These are phyloP conservation scores for Fraxinus velutina DNA, from an alignment of 305 asterid genomes.

Conservation along the genomic window DNA sequence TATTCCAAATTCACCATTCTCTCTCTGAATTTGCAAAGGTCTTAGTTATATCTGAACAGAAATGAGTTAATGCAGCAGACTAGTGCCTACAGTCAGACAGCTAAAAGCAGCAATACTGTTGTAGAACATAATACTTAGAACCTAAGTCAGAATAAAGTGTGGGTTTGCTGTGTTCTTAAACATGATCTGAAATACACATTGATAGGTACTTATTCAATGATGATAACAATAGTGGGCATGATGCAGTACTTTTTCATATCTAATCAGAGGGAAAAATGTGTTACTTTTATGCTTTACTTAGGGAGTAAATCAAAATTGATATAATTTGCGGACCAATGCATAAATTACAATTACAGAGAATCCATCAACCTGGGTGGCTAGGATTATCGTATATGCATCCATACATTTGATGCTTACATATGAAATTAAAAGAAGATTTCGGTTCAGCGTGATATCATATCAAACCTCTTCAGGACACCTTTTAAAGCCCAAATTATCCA, in stretches of 20 bases:
- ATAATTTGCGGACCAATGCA: background rate
- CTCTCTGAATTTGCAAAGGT: background rate
- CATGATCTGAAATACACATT: background rate
- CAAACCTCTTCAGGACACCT: background rate
- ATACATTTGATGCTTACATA: background rate
- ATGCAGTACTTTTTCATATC: background rate
- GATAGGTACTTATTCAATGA: background rate
- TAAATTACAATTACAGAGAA: background rate
- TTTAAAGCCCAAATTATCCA: background rate
- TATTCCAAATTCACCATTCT: background rate
- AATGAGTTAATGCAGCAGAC: background rate
- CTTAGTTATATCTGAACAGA: background rate
- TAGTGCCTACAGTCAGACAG: background rate
- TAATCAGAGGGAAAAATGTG: background rate
- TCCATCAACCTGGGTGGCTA: background rate
- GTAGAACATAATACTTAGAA: background rate
- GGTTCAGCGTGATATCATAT: background rate
- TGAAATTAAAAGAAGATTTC: background rate
- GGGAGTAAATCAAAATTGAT: background rate
- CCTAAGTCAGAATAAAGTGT: background rate
- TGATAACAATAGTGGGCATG: background rate
- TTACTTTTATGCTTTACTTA: background rate
- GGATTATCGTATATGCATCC: background rate
- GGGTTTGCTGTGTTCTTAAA: background rate
- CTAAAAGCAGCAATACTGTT: background rate